Base-by-base conservation (phyloP, 2,329 filamentous ascomycete genomes). In the Exserohilum rostratum region DNA sequence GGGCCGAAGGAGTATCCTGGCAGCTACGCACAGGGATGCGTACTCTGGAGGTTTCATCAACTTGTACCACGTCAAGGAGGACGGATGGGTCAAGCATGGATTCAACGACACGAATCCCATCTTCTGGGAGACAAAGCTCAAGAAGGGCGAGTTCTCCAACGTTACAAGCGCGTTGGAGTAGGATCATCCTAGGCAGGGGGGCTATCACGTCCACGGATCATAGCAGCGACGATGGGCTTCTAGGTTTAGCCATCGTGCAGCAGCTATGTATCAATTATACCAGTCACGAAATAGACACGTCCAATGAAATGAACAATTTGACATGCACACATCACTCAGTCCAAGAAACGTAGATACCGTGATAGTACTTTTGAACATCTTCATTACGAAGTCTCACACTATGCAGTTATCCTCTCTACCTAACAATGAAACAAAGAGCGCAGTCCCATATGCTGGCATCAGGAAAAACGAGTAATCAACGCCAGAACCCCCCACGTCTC, bases 1-100 rank as follows among this genome's bases (percentile, higher is more conserved):
- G 57, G 95, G 93, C 53, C 87, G 89, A 72, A 85, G 95, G 73
- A 96, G 91, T 79, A 99, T 99, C 73, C 80, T 99, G 64, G 95
- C 95, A 33, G 95, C 95, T 50, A 98, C 93, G 57, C 95, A 99
- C 80, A 86, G 95, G 74, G 95, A 99, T 77, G 95, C 95, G n/a
- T 99, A 90, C 85, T 98, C 95, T 20, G 95, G 95, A 82, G 95
- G 95, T 65, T 98, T 87, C 81, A 97, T 99, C 84, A 99, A 99
- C 82, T 76, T 98, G 74, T 99, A 99, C 80, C 95, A 99, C 74
- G 93, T 99, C 76, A 97, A 97, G 87, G 93, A 99, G 82, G 89
- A 92, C 62, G 95, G 95, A 68, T 99, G 95, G 95, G 93, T 96
- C 72, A 96, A 96, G 85, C 93, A 98, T 75, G 95, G 95, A 60